Evolutionary conservation across 768 basidiomycete genomes (phyloP).

Genomic region (Tulasnella sp.): DNA sequence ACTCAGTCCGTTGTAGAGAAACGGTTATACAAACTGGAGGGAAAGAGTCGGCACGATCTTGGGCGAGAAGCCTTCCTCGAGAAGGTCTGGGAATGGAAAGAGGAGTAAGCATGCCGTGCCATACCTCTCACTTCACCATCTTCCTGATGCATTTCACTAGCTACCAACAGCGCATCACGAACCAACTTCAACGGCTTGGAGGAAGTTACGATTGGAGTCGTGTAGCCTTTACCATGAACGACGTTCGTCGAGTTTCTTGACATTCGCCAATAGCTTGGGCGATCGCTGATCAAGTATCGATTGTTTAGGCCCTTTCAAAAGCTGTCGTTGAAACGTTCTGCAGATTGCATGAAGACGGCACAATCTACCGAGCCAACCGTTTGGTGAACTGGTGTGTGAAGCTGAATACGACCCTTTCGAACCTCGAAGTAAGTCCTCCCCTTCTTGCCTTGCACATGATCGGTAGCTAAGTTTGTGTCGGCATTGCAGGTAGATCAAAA

Average conservation of each 20-base stretch:
- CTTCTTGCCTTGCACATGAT: background rate
- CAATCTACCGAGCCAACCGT: constrained; percentile 92
- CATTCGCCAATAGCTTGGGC: background rate
- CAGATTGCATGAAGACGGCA: constrained; percentile 84
- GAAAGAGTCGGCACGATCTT: constrained; percentile 88
- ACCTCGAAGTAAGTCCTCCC: constrained; percentile 71
- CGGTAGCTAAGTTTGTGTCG: background rate
- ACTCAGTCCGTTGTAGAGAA: constrained; percentile 98
- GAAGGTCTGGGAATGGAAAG: constrained; percentile 95
- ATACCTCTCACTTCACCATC: background rate
- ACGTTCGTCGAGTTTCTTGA: constrained; percentile 53
- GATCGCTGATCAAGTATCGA: background rate
- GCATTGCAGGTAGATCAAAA: constrained; percentile 82
- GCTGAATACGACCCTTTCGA: constrained; percentile 96
- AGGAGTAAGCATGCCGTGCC: constrained; percentile 64
- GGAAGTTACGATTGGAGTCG: constrained; percentile 95
- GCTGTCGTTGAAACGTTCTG: constrained; percentile 94
- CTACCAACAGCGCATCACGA: constrained; percentile 91
- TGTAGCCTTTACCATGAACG: constrained; percentile 93
- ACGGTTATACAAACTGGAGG: constrained; percentile 78
- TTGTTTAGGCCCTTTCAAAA: constrained; percentile 66
- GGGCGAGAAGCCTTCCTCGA: constrained; percentile 90
- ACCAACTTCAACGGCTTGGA: constrained; percentile 84
- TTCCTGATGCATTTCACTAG: constrained; percentile 47
- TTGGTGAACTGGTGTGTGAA: constrained; percentile 98